A percentile compares a stretch with the other conserved stretches of the same genome.
These are phyloP conservation scores for Hypoxylon sp. DNA, from an alignment of 2,329 filamentous ascomycete genomes.

Conservation along the genomic window DNA sequence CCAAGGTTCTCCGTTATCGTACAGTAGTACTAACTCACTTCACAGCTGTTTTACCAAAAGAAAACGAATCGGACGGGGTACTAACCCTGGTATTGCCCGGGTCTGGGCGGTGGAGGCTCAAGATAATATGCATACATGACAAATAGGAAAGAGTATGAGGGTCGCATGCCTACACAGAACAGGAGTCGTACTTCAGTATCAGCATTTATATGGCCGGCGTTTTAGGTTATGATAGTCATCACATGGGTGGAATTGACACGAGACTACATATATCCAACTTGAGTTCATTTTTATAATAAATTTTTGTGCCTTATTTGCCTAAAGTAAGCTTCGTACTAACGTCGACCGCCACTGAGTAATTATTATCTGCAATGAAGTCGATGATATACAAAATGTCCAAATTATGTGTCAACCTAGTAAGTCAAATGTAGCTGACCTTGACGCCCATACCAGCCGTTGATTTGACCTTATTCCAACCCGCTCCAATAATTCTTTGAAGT, in stretches of 20 bases:
- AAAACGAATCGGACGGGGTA: conserved; percentile 75
- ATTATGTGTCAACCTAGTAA: conserved; percentile 18
- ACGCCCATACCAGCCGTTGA: conserved; percentile 95
- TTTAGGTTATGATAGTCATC: conserved; percentile 42
- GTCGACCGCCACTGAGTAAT: conserved; percentile 35
- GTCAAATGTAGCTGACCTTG: conserved; percentile 95
- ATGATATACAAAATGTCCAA: conserved; percentile 42
- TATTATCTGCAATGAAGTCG: conserved; percentile 47
- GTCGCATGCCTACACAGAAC: not conserved
- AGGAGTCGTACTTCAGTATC: conserved; percentile 27
- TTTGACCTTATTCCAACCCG: conserved; percentile 84
- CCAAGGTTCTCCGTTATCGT: not conserved
- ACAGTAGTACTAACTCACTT: conserved; percentile 49
- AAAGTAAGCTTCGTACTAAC: conserved; percentile 22
- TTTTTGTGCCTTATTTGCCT: conserved; percentile 18
- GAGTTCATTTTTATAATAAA: conserved; percentile 28
- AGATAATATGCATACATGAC: conserved; percentile 13
- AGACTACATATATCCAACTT: conserved; percentile 22
- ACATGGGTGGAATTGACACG: conserved; percentile 43
- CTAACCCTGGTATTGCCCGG: conserved; percentile 66
- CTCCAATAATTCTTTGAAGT: conserved; percentile 76
- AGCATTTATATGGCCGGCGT: conserved; percentile 49
- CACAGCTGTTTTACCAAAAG: conserved; percentile 75
- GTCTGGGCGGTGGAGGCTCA: conserved; percentile 58
- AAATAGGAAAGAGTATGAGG: conserved; percentile 10